Conservation (phyloP, 805 yeast species). For the Kurtzmaniella cleridarum region DNA sequence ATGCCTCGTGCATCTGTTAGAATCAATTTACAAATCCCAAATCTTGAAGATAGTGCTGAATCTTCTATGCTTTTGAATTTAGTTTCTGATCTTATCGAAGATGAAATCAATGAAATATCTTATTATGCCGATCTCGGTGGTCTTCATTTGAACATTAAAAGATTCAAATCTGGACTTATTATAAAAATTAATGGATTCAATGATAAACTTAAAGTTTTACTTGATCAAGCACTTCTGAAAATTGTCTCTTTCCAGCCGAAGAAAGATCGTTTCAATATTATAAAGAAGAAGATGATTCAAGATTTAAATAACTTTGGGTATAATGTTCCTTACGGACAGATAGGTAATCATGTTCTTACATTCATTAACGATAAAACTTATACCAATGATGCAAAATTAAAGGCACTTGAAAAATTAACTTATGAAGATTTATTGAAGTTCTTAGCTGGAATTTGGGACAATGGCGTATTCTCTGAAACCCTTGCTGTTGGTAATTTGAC, state of each 20-base stretch:
- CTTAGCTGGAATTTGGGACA: slow-evolving; percentile 26
- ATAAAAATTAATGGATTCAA: slow-evolving; percentile 74
- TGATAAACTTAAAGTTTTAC: slow-evolving; percentile 65
- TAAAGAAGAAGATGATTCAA: slow-evolving; percentile 60
- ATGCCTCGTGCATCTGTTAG: slow-evolving; percentile 80
- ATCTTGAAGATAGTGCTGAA: slow-evolving; percentile 52
- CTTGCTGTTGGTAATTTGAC: slow-evolving; percentile 69
- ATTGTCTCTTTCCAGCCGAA: slow-evolving; percentile 47
- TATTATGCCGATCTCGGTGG: slow-evolving; percentile 87
- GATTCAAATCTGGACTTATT: slow-evolving; percentile 66
- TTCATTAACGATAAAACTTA: slow-evolving; percentile 72
- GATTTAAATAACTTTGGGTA: slow-evolving; percentile 64
- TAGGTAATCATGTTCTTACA: slow-evolving; percentile 55
- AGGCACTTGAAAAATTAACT: slow-evolving; percentile 37
- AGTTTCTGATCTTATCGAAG: slow-evolving; percentile 67
- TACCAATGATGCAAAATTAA: slow-evolving; percentile 55
- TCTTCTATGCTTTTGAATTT: slow-evolving; percentile 55
- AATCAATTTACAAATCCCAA: slow-evolving; percentile 60
- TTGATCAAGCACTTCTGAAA: slow-evolving; percentile 54
- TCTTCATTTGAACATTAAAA: slow-evolving; percentile 49
- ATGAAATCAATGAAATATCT: slow-evolving; percentile 66
- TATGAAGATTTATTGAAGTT: slow-evolving; percentile 40
- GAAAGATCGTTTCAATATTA: slow-evolving; percentile 56
- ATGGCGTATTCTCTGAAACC: slow-evolving; percentile 64
- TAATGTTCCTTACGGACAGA: slow-evolving; percentile 74